A percentile compares a stretch with the other conserved stretches of the same genome.
Conservation (phyloP, 306 rosid species). For the Purshia tridentata region DNA sequence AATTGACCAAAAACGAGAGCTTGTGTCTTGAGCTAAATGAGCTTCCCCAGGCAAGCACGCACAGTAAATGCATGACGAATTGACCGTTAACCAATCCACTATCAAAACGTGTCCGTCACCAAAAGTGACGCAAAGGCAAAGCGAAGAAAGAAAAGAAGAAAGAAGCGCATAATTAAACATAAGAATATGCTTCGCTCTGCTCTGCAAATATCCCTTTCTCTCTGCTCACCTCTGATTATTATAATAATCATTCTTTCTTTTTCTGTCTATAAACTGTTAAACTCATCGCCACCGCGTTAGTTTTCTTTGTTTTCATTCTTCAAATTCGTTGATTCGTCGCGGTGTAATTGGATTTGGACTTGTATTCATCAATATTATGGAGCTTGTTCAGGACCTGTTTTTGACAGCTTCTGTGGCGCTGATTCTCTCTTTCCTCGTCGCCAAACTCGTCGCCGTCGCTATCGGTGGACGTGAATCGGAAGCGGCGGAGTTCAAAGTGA, state of each 20-base stretch:
- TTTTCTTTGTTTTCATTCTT: not conserved
- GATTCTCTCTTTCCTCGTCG: slow-evolving; percentile 51
- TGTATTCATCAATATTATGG: slow-evolving; percentile 36
- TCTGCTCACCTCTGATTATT: slow-evolving; percentile 1
- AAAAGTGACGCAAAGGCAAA: not conserved
- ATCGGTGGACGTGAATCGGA: slow-evolving; percentile 26
- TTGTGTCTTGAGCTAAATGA: too few species aligned
- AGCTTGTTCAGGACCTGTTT: slow-evolving; percentile 49
- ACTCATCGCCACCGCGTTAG: slow-evolving; percentile 1
- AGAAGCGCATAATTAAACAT: not conserved
- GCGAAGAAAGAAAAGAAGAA: not conserved
- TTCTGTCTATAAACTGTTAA: not conserved
- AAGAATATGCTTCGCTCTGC: slow-evolving; percentile 63
- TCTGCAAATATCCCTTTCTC: slow-evolving; percentile 41
- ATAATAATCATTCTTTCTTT: not conserved
- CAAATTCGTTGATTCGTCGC: not conserved
- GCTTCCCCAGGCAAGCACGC: too few species aligned
- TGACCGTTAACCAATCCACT: not conserved
- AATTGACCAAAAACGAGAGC: not conserved
- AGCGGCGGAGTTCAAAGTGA: slow-evolving; percentile 6
- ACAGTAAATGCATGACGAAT: not conserved
- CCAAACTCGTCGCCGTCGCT: slow-evolving; percentile 54
- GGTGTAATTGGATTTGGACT: not conserved
- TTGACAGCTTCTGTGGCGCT: slow-evolving; percentile 51
- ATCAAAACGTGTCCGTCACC: not conserved